Evolutionary conservation across 1,284 basidiomycete genomes (phyloP).

Genomic region (Thecaphora thlaspeos): DNA sequence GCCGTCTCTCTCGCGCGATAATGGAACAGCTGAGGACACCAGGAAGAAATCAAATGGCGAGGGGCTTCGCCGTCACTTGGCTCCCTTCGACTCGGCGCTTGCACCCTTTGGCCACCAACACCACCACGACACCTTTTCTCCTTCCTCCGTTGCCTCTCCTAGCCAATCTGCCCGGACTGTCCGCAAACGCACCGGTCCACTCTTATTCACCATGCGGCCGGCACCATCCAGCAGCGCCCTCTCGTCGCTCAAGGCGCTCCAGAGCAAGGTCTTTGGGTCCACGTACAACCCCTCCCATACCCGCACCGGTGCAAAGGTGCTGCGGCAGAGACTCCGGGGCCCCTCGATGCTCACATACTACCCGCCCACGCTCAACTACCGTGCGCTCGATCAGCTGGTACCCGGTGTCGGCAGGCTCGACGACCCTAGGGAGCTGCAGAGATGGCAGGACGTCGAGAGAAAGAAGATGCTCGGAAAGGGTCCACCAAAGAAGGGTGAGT

Average conservation of each 20-base stretch:
- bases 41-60: too few relatives aligned
- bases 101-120: too few relatives aligned
- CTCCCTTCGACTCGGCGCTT: too few relatives aligned
- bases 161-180: not conserved
- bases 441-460: conserved; percentile 46
- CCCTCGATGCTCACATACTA: conserved; percentile 54
- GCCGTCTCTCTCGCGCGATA: too few relatives aligned
- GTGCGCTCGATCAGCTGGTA: conserved; percentile 20
- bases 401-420: conserved; percentile 23
- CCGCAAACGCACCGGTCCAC: too few relatives aligned
- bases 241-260: conserved; percentile 37
- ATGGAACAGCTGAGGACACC: too few relatives aligned
- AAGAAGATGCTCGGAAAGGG: conserved; percentile 54
- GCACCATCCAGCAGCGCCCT: conserved; percentile 33
- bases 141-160: too few relatives aligned
- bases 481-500: conserved; percentile 57
- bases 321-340: conserved; percentile 45
- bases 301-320: conserved; percentile 48
- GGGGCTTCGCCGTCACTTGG: too few relatives aligned
- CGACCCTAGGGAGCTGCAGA: conserved; percentile 36
- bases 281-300: conserved; percentile 42
- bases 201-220: conserved; percentile 14
- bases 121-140: not conserved
- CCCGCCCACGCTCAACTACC: conserved; percentile 45
- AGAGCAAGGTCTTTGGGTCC: conserved; percentile 40